Evolutionary conservation across 495 filamentous ascomycete genomes (phyloP), one percentile per base, ranked within the genome.

Genomic region (Oidiodendron maius): DNA sequence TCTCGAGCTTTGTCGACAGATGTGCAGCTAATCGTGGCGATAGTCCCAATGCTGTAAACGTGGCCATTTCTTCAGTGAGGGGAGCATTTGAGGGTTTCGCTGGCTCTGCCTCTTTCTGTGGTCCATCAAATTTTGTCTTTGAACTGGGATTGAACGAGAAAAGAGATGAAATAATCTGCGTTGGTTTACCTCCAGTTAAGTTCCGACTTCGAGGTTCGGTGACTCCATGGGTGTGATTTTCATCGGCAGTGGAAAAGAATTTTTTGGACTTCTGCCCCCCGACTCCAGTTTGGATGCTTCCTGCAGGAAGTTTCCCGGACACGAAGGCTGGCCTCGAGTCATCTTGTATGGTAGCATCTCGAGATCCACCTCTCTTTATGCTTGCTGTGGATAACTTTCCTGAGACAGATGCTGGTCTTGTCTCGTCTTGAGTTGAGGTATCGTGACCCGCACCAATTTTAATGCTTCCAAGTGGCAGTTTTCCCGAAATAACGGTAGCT

Each of bases 41-140:
- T 22, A 97, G 62, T 2, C 91, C 91, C 21, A 98, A 71, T 5
- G 80, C 77, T 13, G 80, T 87, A 54, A 98, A 98, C 18, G 83
- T 93, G 55, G 84, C 82, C 18, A 89, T 74, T 39, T 86, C 89
- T 42, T 84, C 83, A 1, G 81, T 75, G n/a, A 96, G 68, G 2
- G 93, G 94, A n/a, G 93, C 93, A 66, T 98, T 98, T 0, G 91
- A 94, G n/a, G 93, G 87, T 21, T 83, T 73, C 9, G 80, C 76
- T 2, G 78, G 71, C 32, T 76, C 75, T 40, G 62, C 61, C 36
- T 51, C 50, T 26, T 46, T 51, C 3, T 53, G 48, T 4, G 61
- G 58, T 12, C 64, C 42, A 18, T 71, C 61, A 40, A 80, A 74
- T 11, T 63, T 64, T 25, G 78, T 82, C 46, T 74, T 76, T 9